Evolutionary conservation across 2,329 filamentous ascomycete species (phyloP).

Genomic region (Lachnellula arida): DNA sequence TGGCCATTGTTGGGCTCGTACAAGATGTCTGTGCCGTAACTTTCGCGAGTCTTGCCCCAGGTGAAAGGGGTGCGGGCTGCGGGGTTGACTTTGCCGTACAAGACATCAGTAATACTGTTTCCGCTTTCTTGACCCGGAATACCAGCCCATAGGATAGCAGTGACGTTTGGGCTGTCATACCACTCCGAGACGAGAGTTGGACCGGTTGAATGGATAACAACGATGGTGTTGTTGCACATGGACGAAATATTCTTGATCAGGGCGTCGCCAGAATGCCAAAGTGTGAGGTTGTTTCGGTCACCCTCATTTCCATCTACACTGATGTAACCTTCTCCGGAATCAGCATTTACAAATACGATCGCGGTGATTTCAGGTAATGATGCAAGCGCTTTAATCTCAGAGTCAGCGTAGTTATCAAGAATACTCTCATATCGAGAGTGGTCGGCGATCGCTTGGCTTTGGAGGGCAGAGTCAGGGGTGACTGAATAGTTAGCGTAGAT

Average conservation of each 20-base stretch:
- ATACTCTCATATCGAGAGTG: constrained; percentile 61
- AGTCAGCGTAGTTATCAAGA: constrained; percentile 64
- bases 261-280: constrained; percentile 78
- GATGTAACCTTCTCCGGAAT: constrained; percentile 85
- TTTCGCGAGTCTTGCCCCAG: constrained; percentile 57
- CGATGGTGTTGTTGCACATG: constrained; percentile 81
- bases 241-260: constrained; percentile 77
- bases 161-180: constrained; percentile 72
- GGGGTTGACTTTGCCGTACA: constrained; percentile 77
- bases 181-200: constrained; percentile 73
- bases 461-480: constrained; percentile 69
- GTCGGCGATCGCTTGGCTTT: constrained; percentile 56
- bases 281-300: constrained; percentile 86
- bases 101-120: constrained; percentile 72
- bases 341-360: constrained; percentile 85
- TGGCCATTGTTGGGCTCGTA: constrained; percentile 62
- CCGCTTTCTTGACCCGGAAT: constrained; percentile 81
- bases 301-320: constrained; percentile 76
- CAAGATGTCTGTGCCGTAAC: constrained; percentile 40
- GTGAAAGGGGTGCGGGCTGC: constrained; percentile 76
- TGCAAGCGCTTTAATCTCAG: constrained; percentile 56
- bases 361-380: constrained; percentile 61
- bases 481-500: constrained; percentile 32
- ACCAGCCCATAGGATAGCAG: constrained; percentile 78
- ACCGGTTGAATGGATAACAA: constrained; percentile 82